Percentiles rank a stretch among this genome's conserved stretches.
Evolutionary conservation across 2,329 filamentous ascomycete species (phyloP).

Genomic region (Hymenoscyphus linearis): DNA sequence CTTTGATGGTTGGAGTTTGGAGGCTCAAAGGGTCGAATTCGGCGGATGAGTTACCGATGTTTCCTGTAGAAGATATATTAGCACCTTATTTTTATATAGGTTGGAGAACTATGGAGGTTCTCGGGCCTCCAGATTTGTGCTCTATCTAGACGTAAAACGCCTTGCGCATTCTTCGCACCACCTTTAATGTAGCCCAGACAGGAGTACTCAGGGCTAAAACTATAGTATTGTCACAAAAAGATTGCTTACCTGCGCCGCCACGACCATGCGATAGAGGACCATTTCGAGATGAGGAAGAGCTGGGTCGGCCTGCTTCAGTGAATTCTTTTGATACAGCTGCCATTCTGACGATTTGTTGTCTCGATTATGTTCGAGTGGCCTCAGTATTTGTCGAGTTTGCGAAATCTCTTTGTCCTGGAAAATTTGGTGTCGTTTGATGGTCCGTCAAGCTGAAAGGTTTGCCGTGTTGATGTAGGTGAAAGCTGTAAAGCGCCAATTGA

Average conservation of each 20-base stretch:
- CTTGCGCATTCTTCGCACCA: background rate
- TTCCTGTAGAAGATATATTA: slow-evolving; percentile 38
- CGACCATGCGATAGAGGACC: slow-evolving; percentile 57
- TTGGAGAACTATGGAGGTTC: background rate
- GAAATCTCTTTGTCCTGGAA: background rate
- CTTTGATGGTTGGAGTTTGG: slow-evolving; percentile 77
- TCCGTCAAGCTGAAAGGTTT: background rate
- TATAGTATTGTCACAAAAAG: background rate
- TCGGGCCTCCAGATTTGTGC: background rate
- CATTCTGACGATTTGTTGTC: slow-evolving; percentile 13
- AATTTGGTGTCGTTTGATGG: background rate
- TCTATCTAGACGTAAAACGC: background rate
- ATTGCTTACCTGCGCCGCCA: slow-evolving; percentile 60
- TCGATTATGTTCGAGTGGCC: background rate
- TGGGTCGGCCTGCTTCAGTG: slow-evolving; percentile 16
- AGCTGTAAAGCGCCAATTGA: background rate
- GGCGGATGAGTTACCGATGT: slow-evolving; percentile 54
- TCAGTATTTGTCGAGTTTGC: background rate
- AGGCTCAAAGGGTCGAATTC: slow-evolving; percentile 58
- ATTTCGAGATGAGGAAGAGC: slow-evolving; percentile 18
- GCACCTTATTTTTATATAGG: background rate
- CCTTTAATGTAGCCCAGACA: background rate
- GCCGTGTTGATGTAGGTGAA: background rate
- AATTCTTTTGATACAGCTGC: slow-evolving; percentile 21
- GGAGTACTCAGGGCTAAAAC: background rate